Evolutionary conservation across 2,329 filamentous ascomycete genomes (phyloP), one percentile per base, ranked within the genome.

Genomic region (Lachnellula arida): DNA sequence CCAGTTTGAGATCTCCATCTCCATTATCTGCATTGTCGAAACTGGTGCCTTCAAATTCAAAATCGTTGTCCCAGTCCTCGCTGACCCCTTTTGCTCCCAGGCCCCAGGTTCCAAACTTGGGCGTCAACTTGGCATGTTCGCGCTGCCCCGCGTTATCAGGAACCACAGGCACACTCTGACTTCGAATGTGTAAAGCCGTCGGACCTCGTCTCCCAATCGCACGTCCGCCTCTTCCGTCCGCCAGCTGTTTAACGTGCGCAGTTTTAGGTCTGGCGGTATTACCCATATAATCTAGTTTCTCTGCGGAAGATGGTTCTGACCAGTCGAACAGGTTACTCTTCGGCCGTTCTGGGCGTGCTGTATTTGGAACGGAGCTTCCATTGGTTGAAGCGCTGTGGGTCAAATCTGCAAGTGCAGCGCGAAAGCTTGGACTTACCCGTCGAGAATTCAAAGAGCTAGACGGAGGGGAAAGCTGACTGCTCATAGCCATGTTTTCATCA

Each of bases 31-130:
- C 80, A 12, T 68, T 66, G 14, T 68, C 65, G 12, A 57, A 64
- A 42, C 67, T 63, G 42, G 58, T 74, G 19, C 50, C 62, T 9
- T 71, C 69, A 68, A 93, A 92, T 58, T 93, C 88, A 64, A 95
- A 94, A 69, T 95, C 90, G 60, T 92, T 88, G 64, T 93, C 90
- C 90, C 90, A 95, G 67, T 94, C 89, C 69, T 95, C 90, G 59
- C 87, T 92, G 11, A 86, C 85, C 15, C 83, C 87, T 70, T 92
- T 92, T 60, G 83, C 86, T n/a, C 87, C 84, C 43, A 91, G 74
- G 2, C 88, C 88, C 89, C 89, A 93, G 1, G 89, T 92, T 44
- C 89, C 87, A 67, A 91, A 93, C 65, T 91, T 92, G 52, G 80
- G 75, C 1, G 73, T 80, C n/a, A 81, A 70, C 74, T 87, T 67